phyloP scores from a whole-genome alignment of 768 basidiomycete species.

The Baorangia bicolor region DNA sequence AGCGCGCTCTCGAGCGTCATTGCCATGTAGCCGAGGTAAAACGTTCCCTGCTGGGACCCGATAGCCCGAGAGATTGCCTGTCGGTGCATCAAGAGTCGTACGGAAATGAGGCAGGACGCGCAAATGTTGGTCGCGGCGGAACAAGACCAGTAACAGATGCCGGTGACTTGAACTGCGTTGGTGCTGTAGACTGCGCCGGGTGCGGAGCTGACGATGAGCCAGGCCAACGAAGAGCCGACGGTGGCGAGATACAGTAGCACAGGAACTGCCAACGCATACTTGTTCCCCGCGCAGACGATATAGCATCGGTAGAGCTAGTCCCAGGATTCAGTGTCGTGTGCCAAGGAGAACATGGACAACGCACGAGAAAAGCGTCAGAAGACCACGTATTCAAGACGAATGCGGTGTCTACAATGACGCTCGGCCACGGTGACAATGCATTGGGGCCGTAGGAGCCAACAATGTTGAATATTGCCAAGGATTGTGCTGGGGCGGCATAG shows the following conservation, averaged over 20 bases:
- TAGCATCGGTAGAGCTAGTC: slow-evolving; percentile 24
- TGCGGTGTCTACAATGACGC: slow-evolving; percentile 3
- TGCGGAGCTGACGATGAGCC: slow-evolving; percentile 11
- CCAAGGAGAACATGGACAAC: neutral
- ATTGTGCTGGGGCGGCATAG: slow-evolving; percentile 15
- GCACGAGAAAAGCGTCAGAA: slow-evolving; percentile 25
- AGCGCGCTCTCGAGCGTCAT: slow-evolving; percentile 30
- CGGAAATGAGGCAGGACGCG: slow-evolving; percentile 13
- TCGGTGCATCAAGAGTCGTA: slow-evolving; percentile 19
- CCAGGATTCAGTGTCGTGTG: neutral
- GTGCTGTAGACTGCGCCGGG: slow-evolving; percentile 21
- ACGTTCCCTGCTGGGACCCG: slow-evolving; percentile 13
- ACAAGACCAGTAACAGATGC: slow-evolving; percentile 14
- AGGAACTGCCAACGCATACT: neutral
- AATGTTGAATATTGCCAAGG: slow-evolving; percentile 10
- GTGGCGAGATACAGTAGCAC: slow-evolving; percentile 16
- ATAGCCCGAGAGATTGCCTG: slow-evolving; percentile 8
- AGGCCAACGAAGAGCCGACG: slow-evolving; percentile 16
- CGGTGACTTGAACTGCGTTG: slow-evolving; percentile 13
- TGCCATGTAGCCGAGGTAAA: slow-evolving; percentile 25
- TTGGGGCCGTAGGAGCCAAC: slow-evolving; percentile 1
- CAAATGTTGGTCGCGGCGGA: slow-evolving; percentile 17
- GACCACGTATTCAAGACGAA: slow-evolving; percentile 24
- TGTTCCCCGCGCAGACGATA: slow-evolving; percentile 17
- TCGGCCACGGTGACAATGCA: slow-evolving; percentile 18